phyloP scores from a whole-genome alignment of 495 filamentous ascomycete species.

The Penicillium soppii region DNA sequence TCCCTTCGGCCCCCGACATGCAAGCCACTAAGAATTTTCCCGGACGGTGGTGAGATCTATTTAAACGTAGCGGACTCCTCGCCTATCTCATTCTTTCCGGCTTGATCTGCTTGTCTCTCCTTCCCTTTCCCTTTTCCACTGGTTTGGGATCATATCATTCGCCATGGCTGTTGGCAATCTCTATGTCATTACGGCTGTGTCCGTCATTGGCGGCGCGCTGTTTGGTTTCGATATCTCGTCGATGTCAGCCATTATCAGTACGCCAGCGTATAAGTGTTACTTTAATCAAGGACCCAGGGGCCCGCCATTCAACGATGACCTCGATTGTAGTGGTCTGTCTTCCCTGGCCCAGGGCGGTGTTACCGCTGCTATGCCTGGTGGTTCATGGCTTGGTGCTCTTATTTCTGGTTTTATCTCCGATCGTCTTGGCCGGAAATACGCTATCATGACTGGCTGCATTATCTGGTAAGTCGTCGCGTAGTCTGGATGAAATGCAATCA shows the following conservation, averaged over 20 bases:
- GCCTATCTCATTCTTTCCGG: no score
- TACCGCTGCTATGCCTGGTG: conserved; percentile 70
- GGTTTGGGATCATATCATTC: conserved; percentile 8
- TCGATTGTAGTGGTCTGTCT: conserved; percentile 46
- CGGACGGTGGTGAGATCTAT: conserved; percentile 1
- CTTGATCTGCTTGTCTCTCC: neutral
- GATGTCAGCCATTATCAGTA: conserved; percentile 61
- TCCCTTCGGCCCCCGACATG: neutral
- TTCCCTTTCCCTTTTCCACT: conserved; percentile 1
- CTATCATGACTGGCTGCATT: conserved; percentile 64
- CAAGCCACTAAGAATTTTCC: neutral
- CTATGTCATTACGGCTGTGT: conserved; percentile 71
- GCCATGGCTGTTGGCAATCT: conserved; percentile 57
- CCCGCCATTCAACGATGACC: conserved; percentile 30
- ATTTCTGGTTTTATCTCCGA: conserved; percentile 69
- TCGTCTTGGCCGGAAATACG: conserved; percentile 62
- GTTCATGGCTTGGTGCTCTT: conserved; percentile 72
- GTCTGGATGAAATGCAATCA: neutral
- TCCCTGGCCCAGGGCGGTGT: conserved; percentile 58
- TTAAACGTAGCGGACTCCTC: neutral
- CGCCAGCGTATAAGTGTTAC: conserved; percentile 59
- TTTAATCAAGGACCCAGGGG: conserved; percentile 54
- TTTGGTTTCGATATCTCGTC: conserved; percentile 85
- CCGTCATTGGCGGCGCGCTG: conserved; percentile 75
- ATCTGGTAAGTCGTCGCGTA: conserved; percentile 51